Evolutionary conservation across 441 rosid species (phyloP), one percentile per base, ranked within the genome.

Genomic region (Biscutella laevigata): DNA sequence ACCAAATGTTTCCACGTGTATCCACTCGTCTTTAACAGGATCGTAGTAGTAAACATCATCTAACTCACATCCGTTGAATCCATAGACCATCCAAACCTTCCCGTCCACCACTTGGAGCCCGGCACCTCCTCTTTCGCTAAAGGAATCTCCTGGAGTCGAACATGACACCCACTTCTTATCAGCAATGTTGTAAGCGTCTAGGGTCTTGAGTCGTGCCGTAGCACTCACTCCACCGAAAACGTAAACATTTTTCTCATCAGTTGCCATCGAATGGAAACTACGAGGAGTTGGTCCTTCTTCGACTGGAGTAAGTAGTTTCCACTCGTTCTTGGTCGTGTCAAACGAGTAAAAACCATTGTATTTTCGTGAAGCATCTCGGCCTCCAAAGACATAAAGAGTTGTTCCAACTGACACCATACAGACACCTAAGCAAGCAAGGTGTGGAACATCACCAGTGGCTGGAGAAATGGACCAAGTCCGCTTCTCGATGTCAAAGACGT

Each of bases 21-120:
- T 48, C 96, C 96, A 84, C 27, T 61, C 53, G 11, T 53, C 64
- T 3, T 53, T 40, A n/a, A 32, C 77, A 7, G 63, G 80, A 32
- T 87, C 83, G 27, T 71, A 84, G 69, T 68, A 70, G 61, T 82
- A 78, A 45, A 82, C 81, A 40, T 87, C 96, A 36, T 82, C 84
- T 36, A 32, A 13, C 45, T 84, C 96, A 67, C 42, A 13, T 5
- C 94, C 94, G 0, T 83, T 53, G 17, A 87, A 87, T 13, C 96
- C 92, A 45, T 82, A 84, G 2, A 87, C 86, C n/a, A 84, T 78
- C 94, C 90, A 84, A 47, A 80, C 73, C 59, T 77, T 87, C 0
- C 80, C 86, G 26, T 48, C 47, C 39, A 60, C 72, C n/a, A 75
- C 83, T 2, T 61, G 77, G 30, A 82, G 65, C 44, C 88, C 96